These are phyloP conservation scores for Wallacemonas collosoma DNA, from an alignment of 208 protist genomes.

Conservation along the genomic window DNA sequence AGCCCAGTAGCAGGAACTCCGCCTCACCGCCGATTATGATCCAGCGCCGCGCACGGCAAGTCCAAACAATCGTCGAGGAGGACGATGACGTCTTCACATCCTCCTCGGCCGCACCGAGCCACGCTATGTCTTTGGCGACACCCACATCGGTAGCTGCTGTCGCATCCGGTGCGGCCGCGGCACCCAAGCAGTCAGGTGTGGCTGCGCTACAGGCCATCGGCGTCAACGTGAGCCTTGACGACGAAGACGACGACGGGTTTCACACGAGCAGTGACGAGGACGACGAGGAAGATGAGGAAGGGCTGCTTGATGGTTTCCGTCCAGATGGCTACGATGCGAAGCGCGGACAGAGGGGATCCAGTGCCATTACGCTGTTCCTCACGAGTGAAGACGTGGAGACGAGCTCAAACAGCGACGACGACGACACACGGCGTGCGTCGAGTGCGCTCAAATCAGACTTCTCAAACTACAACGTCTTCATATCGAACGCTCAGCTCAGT, in stretches of 20 bases:
- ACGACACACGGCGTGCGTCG: no score
- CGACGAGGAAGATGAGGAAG: constrained; percentile 33
- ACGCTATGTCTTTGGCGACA: constrained; percentile 1
- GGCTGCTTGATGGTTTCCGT: constrained; percentile 44
- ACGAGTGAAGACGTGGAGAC: constrained; percentile 26
- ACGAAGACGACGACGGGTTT: constrained; percentile 10
- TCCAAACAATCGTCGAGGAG: constrained; percentile 21
- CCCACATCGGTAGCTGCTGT: not conserved
- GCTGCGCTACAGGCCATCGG: not conserved
- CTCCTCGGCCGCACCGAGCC: constrained; percentile 1
- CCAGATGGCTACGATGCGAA: constrained; percentile 36
- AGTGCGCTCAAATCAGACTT: not conserved
- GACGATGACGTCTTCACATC: constrained; percentile 28
- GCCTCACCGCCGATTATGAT: not conserved
- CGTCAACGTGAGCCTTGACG: constrained; percentile 5
- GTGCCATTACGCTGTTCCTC: constrained; percentile 45
- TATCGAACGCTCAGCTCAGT: not conserved
- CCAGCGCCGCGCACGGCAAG: not conserved
- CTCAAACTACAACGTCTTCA: constrained; percentile 2
- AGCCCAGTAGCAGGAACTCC: not conserved
- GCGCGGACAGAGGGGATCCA: constrained; percentile 22
- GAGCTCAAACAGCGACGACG: no score
- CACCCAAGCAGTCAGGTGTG: not conserved
- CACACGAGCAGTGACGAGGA: constrained; percentile 7
- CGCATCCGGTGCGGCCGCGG: not conserved